Conservation (phyloP, 345 rosid species). For the Lumnitzera racemosa region DNA sequence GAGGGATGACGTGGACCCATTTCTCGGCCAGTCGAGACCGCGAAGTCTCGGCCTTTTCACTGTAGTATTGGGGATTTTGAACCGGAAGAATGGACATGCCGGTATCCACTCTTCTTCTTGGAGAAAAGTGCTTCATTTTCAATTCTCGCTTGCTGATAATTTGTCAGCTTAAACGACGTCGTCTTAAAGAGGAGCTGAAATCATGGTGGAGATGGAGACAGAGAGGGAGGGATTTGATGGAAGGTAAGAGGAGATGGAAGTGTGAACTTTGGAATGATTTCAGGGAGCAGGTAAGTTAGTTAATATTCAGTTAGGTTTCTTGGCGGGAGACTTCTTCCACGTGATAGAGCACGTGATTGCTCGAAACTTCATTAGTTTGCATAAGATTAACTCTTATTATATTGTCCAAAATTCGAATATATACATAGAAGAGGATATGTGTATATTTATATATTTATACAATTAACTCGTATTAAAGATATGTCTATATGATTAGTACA, state of each 20-base stretch:
- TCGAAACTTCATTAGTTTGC: too few species aligned
- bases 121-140: neutral
- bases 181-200: neutral
- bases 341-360: too few species aligned
- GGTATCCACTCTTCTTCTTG: slow-evolving; percentile 14
- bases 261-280: neutral
- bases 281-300: slow-evolving; percentile 2
- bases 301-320: slow-evolving; percentile 8
- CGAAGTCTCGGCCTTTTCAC: slow-evolving; percentile 17
- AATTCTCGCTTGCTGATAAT: neutral
- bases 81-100: slow-evolving; percentile 22
- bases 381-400: too few species aligned
- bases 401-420: too few species aligned
- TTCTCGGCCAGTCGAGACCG: slow-evolving; percentile 18
- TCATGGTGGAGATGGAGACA: neutral
- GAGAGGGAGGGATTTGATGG: too few species aligned
- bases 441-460: too few species aligned
- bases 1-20: slow-evolving; percentile 47
- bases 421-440: too few species aligned
- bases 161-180: too few species aligned
- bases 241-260: neutral
- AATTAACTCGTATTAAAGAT: too few species aligned
- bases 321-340: slow-evolving; percentile 13
- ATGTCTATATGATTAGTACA: too few species aligned
- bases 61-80: slow-evolving; percentile 6